Base-by-base conservation (phyloP, 805 yeast genomes). In the Candida montana region DNA sequence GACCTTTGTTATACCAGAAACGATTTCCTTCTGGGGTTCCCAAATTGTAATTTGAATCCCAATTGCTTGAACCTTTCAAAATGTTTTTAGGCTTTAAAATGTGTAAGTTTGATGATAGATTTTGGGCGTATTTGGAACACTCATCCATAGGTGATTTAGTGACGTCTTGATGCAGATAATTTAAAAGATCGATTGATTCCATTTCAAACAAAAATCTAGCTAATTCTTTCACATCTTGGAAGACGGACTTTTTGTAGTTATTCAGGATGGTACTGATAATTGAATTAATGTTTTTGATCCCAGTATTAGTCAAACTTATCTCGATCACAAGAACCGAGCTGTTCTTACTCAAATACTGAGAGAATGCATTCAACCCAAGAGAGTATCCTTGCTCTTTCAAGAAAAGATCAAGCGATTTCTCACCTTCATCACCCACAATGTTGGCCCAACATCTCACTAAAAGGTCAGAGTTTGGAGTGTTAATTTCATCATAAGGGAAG, bases 351-450 rank as follows among this genome's bases (percentile, higher is more conserved):
- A 74, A 50, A 2, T 53, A 46, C 17, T 76, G 72, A 1, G 61
- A 52, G 44, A 61, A 75, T 0, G 81, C 75, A 31, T 55, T 52
- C 3, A 77, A 59, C 0, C 61, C 54, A 2, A 66, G 57, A 67
- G 65, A 44, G 59, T 67, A 17, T 61, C 69, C 31, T 49, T 53
- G 5, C 45, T 37, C 15, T 17, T 61, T 62, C 9, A 79, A 58
- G 15, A 50, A 53, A 5, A 67, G 57, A 46, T 72, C 71, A 6
- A 83, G 53, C 0, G 87, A 74, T 0, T 71, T 72, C 2, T 49
- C 42, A 5, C 77, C 60, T 59, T 83, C 91, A 55, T 78, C 80
- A 1, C 91, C 91, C 37, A 81, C 59, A 0, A 82, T 40, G 35
- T 74, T 73, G 40, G 77, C 69, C 81, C 87, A 78, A 4, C 70